A percentile compares a stretch with the other conserved stretches of the same genome.
Conservation (phyloP, 495 filamentous ascomycete genomes). For the Evernia prunastri region DNA sequence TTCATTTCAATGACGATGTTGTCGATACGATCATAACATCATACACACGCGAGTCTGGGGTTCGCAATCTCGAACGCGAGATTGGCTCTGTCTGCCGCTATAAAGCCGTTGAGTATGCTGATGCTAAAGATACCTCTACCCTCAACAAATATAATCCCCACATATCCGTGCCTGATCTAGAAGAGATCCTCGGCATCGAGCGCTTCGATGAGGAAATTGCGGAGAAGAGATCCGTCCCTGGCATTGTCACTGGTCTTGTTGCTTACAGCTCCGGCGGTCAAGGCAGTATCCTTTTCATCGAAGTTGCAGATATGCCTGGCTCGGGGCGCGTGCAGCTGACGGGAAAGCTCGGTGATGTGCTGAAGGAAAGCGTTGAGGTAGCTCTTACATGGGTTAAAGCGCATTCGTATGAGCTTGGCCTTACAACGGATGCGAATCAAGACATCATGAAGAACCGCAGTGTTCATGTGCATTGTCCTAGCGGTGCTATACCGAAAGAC, state of each 20-base stretch:
- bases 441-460: constrained; percentile 95
- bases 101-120: constrained; percentile 92
- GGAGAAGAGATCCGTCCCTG: constrained; percentile 78
- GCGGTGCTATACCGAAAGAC: constrained; percentile 92
- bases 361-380: constrained; percentile 96
- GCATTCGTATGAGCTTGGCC: constrained; percentile 83
- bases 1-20: constrained; percentile 71
- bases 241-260: constrained; percentile 93
- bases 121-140: constrained; percentile 72
- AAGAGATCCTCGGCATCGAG: constrained; percentile 87
- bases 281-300: constrained; percentile 96
- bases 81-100: constrained; percentile 88
- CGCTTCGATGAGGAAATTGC: constrained; percentile 94
- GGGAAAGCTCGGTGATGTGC: constrained; percentile 93
- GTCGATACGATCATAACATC: constrained; percentile 90
- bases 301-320: constrained; percentile 95
- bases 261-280: constrained; percentile 92
- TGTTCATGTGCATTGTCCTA: constrained; percentile 94
- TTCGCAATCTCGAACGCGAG: constrained; percentile 93
- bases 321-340: constrained; percentile 91
- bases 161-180: constrained; percentile 71
- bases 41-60: constrained; percentile 96
- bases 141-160: constrained; percentile 65
- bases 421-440: constrained; percentile 71
- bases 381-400: constrained; percentile 95